phyloP scores from a whole-genome alignment of 257 asterid genomes.

The Plectranthus barbatus region DNA sequence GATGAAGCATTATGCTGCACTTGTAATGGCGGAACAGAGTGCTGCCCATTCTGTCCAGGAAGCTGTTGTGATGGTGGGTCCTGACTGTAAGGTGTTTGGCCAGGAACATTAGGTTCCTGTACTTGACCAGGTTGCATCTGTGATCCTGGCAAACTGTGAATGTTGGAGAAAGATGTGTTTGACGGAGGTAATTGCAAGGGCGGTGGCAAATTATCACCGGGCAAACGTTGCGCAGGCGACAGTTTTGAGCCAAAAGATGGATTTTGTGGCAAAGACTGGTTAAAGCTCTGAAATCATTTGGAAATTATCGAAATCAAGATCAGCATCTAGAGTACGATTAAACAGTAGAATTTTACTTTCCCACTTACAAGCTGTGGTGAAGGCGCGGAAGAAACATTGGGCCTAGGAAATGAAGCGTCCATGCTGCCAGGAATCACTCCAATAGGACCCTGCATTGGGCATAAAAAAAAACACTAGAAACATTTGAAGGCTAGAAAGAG shows the following conservation, averaged over 20 bases:
- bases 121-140: constrained; percentile 43
- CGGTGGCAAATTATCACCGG: constrained; percentile 43
- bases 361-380: constrained; percentile 32
- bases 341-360: neutral
- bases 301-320: neutral
- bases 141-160: constrained; percentile 45
- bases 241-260: constrained; percentile 33
- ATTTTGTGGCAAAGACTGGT: constrained; percentile 33
- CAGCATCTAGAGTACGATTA: neutral
- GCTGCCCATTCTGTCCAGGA: constrained; percentile 36
- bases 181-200: constrained; percentile 39
- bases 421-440: constrained; percentile 35
- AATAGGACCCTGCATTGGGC: constrained; percentile 31
- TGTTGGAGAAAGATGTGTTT: constrained; percentile 33
- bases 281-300: constrained; percentile 20
- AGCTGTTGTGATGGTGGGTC: constrained; percentile 40
- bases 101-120: constrained; percentile 31
- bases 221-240: constrained; percentile 49
- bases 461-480: constrained; percentile 7
- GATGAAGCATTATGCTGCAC: constrained; percentile 38
- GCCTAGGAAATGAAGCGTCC: constrained; percentile 35
- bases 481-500: neutral
- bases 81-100: constrained; percentile 42
- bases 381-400: constrained; percentile 38
- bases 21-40: constrained; percentile 45